Base-by-base conservation (phyloP, 768 basidiomycete species). In the Jaapia argillacea region DNA sequence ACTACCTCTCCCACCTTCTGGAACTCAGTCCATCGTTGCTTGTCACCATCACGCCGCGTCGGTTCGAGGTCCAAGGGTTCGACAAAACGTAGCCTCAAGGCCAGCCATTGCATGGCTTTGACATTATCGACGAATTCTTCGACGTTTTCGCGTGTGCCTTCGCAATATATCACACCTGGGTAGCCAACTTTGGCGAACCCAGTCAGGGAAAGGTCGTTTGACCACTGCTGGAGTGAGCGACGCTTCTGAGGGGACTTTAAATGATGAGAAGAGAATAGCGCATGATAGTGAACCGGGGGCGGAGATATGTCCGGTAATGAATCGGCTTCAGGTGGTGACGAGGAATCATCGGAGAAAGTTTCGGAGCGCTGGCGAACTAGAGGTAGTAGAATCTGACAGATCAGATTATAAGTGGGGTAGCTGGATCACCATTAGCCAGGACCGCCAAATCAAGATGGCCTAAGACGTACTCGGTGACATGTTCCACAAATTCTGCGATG, bases 31-130 rank as follows among this genome's bases (percentile, higher is more conserved):
- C 84, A 85, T 23, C 46, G 31, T 7, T 43, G 28, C 2, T 26
- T 25, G 18, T 23, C 37, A 24, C 26, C n/a, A 13, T 38, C 21
- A 4, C 6, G 40, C 23, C 23, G 38, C 48, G 46, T 14, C 24
- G 49, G 4, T 22, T n/a, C 36, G 3, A 40, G n/a, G 6, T 49
- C 50, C 4, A 72, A 31, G 10, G 70, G 62, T 51, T 82, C 79
- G 16, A 77, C 55, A 51, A 84, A 81, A 20, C 84, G 59, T 4
- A 82, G 60, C 43, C 72, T 67, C 48, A 86, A 58, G 6, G 84
- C 84, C 1, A 86, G 64, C 85, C 85, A 87, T 52, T 85, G 81
- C 83, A 85, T 84, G 16, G 66, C 70, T 54, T 80, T 84, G 43
- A 86, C 71, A 41, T 79, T 80, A 16, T 55, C 61, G 1, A 82